Base-by-base conservation (phyloP, 495 filamentous ascomycete genomes). In the Lentithecium fluviatile region DNA sequence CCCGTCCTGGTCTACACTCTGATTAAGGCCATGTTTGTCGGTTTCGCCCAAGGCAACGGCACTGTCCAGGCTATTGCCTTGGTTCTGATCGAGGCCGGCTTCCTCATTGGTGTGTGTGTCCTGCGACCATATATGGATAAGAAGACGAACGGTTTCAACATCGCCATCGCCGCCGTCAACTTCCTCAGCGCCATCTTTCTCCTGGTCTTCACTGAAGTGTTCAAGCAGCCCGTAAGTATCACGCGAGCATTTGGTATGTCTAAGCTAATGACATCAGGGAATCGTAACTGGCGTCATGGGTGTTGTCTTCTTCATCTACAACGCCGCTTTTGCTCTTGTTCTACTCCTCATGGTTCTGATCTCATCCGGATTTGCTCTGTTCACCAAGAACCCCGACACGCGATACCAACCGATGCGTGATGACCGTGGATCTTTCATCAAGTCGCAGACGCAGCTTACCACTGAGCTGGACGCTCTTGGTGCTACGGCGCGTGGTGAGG, bases 71-170 rank as follows among this genome's bases (percentile, higher is more conserved):
- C 93, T 7, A 81, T 97, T 46, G 89, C 86, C 1, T 76, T 97
- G 59, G 80, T 97, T 47, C 74, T 98, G 40, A 85, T 97, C 60
- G 94, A 98, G 77, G 88, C 88, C 0, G 83, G 69, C 25, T 86
- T 89, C 67, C 79, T 98, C 63, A 87, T 97, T 67, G 83, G 71
- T 26, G 85, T 90, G 34, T 88, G 83, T 62, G 84, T 95, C 45
- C 76, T 96, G 66, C 85, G 90, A 40, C 94, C 94, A 6, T 98
- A 91, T 85, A 97, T 98, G 94, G 94, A 98, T 79, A 97, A 96
- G 83, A 94, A 91, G 76, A 97, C 93, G 59, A 98, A 98, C 72
- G 83, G 86, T 49, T 95, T 95, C 82, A 97, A 97, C 77, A 96
- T 98, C 64, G 80, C 92, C 54, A 97, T 98, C 69, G 85, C 83